Evolutionary conservation across 1,284 basidiomycete species (phyloP), one percentile per base, ranked within the genome.

Genomic region (Schizophyllum commune): DNA sequence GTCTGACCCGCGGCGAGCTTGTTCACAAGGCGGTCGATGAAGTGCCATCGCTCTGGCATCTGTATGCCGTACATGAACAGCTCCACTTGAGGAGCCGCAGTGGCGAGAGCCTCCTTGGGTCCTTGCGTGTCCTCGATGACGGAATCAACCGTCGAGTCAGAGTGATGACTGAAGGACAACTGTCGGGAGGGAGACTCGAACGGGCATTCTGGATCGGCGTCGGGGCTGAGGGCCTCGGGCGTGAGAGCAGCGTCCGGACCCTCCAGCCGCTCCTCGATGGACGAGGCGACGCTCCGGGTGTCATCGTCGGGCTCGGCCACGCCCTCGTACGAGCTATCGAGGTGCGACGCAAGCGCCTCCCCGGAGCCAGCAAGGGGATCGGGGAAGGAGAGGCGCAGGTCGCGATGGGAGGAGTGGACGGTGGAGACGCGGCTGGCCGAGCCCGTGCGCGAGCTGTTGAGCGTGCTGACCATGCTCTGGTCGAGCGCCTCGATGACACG

Each of bases 401-500:
- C 88, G 70, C 83, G 85, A 55, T 84, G 74, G 21, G 84, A 83
- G 60, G 68, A 79, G 62, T 85, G 85, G 57, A 79, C 71, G 63
- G 83, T 80, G 56, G 83, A 79, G 32, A 75, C 72, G 65, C 79
- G 78, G 63, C 76, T 74, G 60, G 83, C 71, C 34, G 81, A 83
- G 68, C 81, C 83, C 21, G 86, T 81, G 66, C 86, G 83, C 59
- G 88, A 89, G 58, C 82, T 79, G 73, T 82, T 86, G 63, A 90
- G 78, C 17, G 88, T 90, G 72, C 88, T 86, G 69, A 88, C 79
- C 75, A 91, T 81, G 73, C 88, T 91, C 73, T 90, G 88, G 71
- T 90, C 86, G 62, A 90, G 80, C 17, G 81, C 88, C 66, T 84
- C 86, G 66, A 81, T 85, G 67, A 89, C 83, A 57, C 80, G 78